Conservation (phyloP, 805 yeast genomes). For the Candida ulmi region DNA sequence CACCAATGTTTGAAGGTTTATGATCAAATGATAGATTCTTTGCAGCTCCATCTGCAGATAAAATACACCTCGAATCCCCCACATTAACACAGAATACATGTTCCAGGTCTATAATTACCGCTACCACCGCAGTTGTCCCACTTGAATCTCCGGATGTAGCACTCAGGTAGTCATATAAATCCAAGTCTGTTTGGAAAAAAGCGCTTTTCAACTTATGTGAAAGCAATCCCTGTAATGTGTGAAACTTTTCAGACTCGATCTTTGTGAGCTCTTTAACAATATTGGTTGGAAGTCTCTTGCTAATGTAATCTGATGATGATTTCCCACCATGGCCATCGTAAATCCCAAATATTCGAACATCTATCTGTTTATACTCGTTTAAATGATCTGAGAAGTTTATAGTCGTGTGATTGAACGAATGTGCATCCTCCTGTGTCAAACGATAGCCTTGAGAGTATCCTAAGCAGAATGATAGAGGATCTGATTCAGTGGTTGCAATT, state of each 20-base stretch:
- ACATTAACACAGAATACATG: slow-evolving; percentile 58
- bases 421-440: slow-evolving; percentile 72
- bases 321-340: slow-evolving; percentile 85
- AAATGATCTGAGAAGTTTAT: slow-evolving; percentile 24
- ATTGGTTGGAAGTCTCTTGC: slow-evolving; percentile 26
- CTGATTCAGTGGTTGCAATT: slow-evolving; percentile 35
- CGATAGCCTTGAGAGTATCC: slow-evolving; percentile 81
- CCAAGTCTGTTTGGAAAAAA: slow-evolving; percentile 40
- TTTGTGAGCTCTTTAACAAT: slow-evolving; percentile 7
- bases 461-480: slow-evolving; percentile 45
- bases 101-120: slow-evolving; percentile 36
- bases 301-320: slow-evolving; percentile 49
- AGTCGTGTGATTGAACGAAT: slow-evolving; percentile 42
- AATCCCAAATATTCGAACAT: slow-evolving; percentile 52
- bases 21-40: slow-evolving; percentile 72
- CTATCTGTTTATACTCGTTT: slow-evolving; percentile 17
- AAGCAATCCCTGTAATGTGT: slow-evolving; percentile 29
- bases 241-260: slow-evolving; percentile 16
- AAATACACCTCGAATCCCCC: slow-evolving; percentile 70
- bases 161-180: slow-evolving; percentile 31
- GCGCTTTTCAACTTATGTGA: slow-evolving; percentile 35
- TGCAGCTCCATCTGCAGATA: slow-evolving; percentile 43
- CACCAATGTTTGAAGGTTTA: slow-evolving; percentile 95
- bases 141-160: slow-evolving; percentile 28
- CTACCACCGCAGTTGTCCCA: slow-evolving; percentile 50